phyloP scores from a whole-genome alignment of 2,329 filamentous ascomycete species.

The Chalaropsis ovoidea region DNA sequence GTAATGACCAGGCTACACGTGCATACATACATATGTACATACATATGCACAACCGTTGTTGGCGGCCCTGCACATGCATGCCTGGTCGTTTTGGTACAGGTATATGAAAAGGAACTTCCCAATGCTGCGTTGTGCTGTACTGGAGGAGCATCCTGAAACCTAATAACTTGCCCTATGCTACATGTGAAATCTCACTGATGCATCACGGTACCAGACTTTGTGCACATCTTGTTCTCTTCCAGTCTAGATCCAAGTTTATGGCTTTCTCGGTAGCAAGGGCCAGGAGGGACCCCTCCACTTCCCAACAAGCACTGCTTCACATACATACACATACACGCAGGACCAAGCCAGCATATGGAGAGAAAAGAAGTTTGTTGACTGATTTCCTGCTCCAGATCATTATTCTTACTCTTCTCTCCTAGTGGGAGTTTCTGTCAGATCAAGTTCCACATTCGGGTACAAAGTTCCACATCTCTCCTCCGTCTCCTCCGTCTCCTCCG shows the following conservation, averaged over 20 bases:
- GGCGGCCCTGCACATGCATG: neutral
- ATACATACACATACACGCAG: neutral
- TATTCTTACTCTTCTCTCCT: neutral
- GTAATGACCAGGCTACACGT: neutral
- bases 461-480: neutral
- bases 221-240: constrained; percentile 11
- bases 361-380: neutral
- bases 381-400: neutral
- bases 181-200: constrained; percentile 12
- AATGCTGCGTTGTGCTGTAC: neutral
- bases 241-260: constrained; percentile 1
- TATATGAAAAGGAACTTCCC: neutral
- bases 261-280: neutral
- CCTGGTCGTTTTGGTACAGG: neutral
- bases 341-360: neutral
- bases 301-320: neutral
- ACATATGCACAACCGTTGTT: neutral
- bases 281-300: neutral
- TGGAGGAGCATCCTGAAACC: constrained; percentile 13
- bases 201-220: constrained; percentile 6
- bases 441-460: neutral
- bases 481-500: neutral
- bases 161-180: constrained; percentile 5
- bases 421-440: neutral
- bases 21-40: neutral